Percentiles rank a stretch among this genome's conserved stretches.
phyloP scores from a whole-genome alignment of 2,329 filamentous ascomycete genomes.

The Diplodia intermedia region DNA sequence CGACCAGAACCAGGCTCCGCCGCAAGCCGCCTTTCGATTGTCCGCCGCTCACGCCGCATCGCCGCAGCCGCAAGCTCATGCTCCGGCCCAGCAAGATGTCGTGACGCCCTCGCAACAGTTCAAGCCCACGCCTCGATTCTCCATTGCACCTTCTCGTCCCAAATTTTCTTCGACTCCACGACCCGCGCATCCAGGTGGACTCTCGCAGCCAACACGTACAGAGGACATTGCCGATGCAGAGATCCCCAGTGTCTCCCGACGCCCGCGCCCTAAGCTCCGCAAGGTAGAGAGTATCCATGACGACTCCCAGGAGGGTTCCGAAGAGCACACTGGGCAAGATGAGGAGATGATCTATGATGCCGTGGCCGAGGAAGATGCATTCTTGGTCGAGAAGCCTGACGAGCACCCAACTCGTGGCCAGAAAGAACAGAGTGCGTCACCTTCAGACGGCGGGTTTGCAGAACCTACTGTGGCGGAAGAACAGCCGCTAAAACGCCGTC shows the following conservation, averaged over 20 bases:
- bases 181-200: conserved; percentile 24
- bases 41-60: neutral
- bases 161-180: neutral
- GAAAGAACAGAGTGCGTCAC: neutral
- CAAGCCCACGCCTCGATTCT: conserved; percentile 46
- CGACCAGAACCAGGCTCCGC: neutral
- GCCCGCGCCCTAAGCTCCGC: conserved; percentile 37
- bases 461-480: neutral
- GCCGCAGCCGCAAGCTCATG: neutral
- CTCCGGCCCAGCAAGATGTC: conserved; percentile 1
- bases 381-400: conserved; percentile 2
- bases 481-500: conserved; percentile 6
- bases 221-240: neutral
- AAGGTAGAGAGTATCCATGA: conserved; percentile 47
- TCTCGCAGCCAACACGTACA: conserved; percentile 1
- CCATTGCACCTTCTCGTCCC: conserved; percentile 35
- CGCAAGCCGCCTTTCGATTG: neutral
- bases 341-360: conserved; percentile 42
- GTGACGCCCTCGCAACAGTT: conserved; percentile 34
- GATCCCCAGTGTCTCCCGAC: conserved; percentile 11
- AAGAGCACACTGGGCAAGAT: conserved; percentile 35
- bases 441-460: neutral
- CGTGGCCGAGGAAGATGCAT: neutral
- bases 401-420: neutral
- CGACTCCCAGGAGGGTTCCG: conserved; percentile 36